Percentiles rank a stretch among this genome's conserved stretches.
These are phyloP conservation scores for Raddia distichophylla DNA, from an alignment of 176 grass and related monocot genomes.

Conservation along the genomic window DNA sequence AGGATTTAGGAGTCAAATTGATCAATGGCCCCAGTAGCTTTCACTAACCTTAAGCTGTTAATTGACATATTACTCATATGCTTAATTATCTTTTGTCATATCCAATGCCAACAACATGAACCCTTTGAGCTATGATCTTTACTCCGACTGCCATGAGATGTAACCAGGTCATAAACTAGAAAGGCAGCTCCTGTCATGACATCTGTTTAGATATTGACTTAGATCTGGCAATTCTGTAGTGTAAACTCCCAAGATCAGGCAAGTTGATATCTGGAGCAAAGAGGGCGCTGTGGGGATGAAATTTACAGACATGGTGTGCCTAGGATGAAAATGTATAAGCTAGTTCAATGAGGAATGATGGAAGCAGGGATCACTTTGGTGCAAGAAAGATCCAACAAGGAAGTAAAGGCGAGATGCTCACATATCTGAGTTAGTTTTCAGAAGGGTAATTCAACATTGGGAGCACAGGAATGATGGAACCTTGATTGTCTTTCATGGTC, in stretches of 20 bases:
- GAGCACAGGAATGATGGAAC: not conserved
- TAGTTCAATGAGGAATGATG: not conserved
- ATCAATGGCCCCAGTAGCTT: not conserved
- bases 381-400: not conserved
- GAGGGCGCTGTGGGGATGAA: not conserved
- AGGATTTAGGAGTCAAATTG: not conserved
- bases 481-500: not conserved
- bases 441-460: not conserved
- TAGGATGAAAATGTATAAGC: slow-evolving; percentile 6
- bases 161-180: not conserved
- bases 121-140: not conserved
- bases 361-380: not conserved
- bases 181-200: not conserved
- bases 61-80: not conserved
- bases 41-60: not conserved
- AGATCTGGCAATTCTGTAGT: not conserved
- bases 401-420: not conserved
- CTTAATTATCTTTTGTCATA: not conserved
- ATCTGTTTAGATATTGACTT: not conserved
- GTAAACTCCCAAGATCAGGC: not conserved
- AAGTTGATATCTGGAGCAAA: not conserved
- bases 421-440: not conserved
- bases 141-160: not conserved
- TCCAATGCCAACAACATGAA: not conserved
- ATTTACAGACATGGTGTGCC: not conserved